Percentiles rank a stretch among this genome's conserved stretches.
Evolutionary conservation across 1,139 yeast species (phyloP).

Genomic region (Petasospora fabianii): DNA sequence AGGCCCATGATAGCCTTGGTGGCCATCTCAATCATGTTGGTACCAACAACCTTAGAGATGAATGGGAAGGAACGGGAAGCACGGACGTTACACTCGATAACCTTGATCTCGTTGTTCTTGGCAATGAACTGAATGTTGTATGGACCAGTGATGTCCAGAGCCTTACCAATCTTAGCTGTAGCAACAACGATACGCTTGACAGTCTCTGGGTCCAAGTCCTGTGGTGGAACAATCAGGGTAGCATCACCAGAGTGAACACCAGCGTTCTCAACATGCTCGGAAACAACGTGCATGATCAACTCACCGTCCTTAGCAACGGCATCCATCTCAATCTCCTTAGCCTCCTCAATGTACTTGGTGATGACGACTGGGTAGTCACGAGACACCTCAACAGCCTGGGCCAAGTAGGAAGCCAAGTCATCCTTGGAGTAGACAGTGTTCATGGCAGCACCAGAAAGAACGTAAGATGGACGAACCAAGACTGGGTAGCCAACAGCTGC

Average conservation of each 20-base stretch:
- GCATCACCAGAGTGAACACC: conserved; percentile 99
- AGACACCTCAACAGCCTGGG: conserved; percentile 87
- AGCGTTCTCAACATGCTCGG: conserved; percentile 98
- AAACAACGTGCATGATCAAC: conserved; percentile 89
- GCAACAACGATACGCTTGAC: conserved; percentile 67
- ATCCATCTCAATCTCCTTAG: conserved; percentile 95
- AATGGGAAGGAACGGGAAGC: conserved; percentile 99
- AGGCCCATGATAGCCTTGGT: conserved; percentile 87
- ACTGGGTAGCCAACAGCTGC: conserved; percentile 90
- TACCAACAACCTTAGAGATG: conserved; percentile 93
- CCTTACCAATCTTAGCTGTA: conserved; percentile 88
- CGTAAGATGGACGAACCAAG: conserved; percentile 95
- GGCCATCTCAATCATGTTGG: conserved; percentile 91
- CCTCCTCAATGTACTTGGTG: conserved; percentile 91
- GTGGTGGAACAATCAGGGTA: conserved; percentile 91
- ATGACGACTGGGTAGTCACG: conserved; percentile 94
- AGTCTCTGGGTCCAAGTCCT: conserved; percentile 54
- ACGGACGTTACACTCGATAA: conserved; percentile 96
- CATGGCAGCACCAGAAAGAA: conserved; percentile 98
- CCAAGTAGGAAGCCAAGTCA: conserved; percentile 77
- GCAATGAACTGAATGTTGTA: conserved; percentile 99
- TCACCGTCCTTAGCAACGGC: conserved; percentile 90
- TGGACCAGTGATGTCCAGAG: conserved; percentile 97
- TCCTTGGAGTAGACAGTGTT: conserved; percentile 75
- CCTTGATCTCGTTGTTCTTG: conserved; percentile 73